phyloP scores from a whole-genome alignment of 306 rosid species.

The Pyrus bretschneideri region DNA sequence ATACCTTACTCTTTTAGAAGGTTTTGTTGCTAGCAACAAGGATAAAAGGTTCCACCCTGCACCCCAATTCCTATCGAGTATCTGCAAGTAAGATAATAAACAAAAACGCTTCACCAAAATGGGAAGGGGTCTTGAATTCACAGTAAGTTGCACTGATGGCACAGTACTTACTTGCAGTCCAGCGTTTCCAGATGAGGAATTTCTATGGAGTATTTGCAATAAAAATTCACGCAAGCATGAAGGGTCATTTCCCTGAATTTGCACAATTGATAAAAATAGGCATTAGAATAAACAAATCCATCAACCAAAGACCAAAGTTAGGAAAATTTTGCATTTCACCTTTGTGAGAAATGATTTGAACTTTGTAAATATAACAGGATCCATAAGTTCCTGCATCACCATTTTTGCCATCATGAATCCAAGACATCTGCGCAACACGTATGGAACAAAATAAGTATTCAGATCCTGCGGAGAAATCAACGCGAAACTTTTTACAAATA shows the following conservation, averaged over 20 bases:
- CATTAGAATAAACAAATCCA: background rate
- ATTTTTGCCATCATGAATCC: slow-evolving; percentile 94
- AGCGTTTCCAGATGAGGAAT: slow-evolving; percentile 59
- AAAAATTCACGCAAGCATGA: slow-evolving; percentile 85
- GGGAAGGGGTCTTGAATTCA: slow-evolving; percentile 5
- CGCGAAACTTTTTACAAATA: background rate
- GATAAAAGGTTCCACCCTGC: slow-evolving; percentile 98
- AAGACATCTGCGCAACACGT: slow-evolving; percentile 55
- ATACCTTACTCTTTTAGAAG: slow-evolving; percentile 81
- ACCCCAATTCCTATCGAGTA: slow-evolving; percentile 98
- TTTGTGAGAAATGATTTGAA: slow-evolving; percentile 77
- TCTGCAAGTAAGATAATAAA: slow-evolving; percentile 41
- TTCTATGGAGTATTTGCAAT: slow-evolving; percentile 55
- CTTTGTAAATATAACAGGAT: slow-evolving; percentile 60
- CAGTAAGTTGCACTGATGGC: background rate
- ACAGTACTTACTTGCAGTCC: slow-evolving; percentile 64
- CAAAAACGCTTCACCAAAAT: slow-evolving; percentile 15
- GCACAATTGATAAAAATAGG: slow-evolving; percentile 22
- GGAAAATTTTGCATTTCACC: slow-evolving; percentile 37
- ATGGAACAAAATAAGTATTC: slow-evolving; percentile 22
- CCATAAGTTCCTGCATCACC: slow-evolving; percentile 96
- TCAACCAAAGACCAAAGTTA: background rate
- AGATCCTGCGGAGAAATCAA: slow-evolving; percentile 6
- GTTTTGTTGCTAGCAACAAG: slow-evolving; percentile 69
- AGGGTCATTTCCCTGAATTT: slow-evolving; percentile 84